Evolutionary conservation across 2,329 filamentous ascomycete genomes (phyloP).

Genomic region (Clarireedia monteithiana): DNA sequence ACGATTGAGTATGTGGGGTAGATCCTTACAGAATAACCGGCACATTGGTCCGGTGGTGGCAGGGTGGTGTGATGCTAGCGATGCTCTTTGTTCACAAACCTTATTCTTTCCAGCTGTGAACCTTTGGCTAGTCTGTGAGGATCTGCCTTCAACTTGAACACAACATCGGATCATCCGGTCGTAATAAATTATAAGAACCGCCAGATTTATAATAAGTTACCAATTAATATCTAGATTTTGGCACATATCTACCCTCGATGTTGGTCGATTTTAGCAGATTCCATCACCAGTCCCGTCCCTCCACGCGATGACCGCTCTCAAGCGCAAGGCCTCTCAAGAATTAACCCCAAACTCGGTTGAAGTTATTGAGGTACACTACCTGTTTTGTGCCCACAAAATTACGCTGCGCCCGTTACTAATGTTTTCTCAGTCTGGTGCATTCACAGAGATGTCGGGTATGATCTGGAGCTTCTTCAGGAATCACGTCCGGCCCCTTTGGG

Average conservation of each 20-base stretch:
- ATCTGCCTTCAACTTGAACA: not conserved
- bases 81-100: slow-evolving; percentile 2
- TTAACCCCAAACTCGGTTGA: slow-evolving; percentile 14
- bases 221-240: not conserved
- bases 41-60: not conserved
- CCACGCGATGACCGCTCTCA: slow-evolving; percentile 11
- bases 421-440: too few species aligned
- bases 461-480: too few species aligned
- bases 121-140: not conserved
- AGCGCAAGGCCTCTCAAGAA: slow-evolving; percentile 22
- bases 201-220: not conserved
- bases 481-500: too few species aligned
- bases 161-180: not conserved
- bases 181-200: not conserved
- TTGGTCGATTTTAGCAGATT: not conserved
- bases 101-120: not conserved
- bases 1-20: not conserved
- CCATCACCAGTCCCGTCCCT: not conserved
- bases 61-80: not conserved
- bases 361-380: slow-evolving; percentile 10
- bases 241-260: not conserved
- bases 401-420: too few species aligned
- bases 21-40: not conserved
- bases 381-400: not conserved
- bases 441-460: too few species aligned